Conservation (phyloP, 257 asterid genomes). For the Fraxinus pennsylvanica region DNA sequence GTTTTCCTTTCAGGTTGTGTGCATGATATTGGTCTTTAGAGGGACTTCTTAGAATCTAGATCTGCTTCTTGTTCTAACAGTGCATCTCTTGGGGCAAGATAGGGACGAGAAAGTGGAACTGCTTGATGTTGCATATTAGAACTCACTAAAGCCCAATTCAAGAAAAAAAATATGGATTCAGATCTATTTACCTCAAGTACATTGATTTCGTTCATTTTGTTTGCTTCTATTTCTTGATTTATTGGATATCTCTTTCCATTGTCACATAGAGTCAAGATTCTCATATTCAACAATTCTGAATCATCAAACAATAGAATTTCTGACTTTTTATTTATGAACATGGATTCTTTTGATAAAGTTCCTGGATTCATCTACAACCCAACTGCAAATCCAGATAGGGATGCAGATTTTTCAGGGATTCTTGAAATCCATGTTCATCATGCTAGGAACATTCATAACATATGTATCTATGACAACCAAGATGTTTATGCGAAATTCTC, state of each 20-base stretch:
- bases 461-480: slow-evolving; percentile 71
- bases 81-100: not conserved
- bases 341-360: slow-evolving; percentile 38
- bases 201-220: slow-evolving; percentile 7
- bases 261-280: not conserved
- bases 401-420: slow-evolving; percentile 35
- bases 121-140: not conserved
- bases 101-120: not conserved
- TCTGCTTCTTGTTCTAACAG: not conserved
- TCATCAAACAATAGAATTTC: not conserved
- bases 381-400: slow-evolving; percentile 27
- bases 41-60: not conserved
- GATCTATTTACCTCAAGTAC: not conserved
- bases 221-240: slow-evolving; percentile 9
- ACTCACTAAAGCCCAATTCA: not conserved
- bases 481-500: slow-evolving; percentile 75
- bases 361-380: slow-evolving; percentile 45
- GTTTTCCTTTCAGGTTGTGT: slow-evolving; percentile 37
- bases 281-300: not conserved
- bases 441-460: slow-evolving; percentile 73
- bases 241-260: not conserved
- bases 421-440: slow-evolving; percentile 62
- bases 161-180: slow-evolving; percentile 1
- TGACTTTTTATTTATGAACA: slow-evolving; percentile 21
- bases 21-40: slow-evolving; percentile 19